Conservation (phyloP, 805 yeast genomes). For the Metschnikowia vanudenii region DNA sequence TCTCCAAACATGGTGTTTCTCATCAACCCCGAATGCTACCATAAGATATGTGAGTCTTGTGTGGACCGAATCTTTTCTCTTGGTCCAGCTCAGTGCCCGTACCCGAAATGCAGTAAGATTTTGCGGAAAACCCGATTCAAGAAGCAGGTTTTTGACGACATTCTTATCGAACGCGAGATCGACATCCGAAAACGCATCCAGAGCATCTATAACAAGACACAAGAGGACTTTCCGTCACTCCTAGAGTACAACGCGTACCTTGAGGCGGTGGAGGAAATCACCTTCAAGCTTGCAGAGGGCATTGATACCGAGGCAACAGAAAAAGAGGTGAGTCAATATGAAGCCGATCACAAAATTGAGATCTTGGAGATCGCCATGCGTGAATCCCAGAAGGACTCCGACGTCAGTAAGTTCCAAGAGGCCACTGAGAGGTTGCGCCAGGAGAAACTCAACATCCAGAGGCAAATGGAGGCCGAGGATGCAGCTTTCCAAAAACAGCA, state of each 20-base stretch:
- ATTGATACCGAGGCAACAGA: slow-evolving; percentile 70
- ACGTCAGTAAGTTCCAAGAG: slow-evolving; percentile 65
- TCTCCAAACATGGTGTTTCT: slow-evolving; percentile 91
- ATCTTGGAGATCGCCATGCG: slow-evolving; percentile 75
- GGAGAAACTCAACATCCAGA: slow-evolving; percentile 65
- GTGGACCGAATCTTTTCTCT: slow-evolving; percentile 90
- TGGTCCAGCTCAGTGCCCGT: slow-evolving; percentile 98
- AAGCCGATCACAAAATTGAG: slow-evolving; percentile 67
- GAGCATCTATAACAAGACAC: slow-evolving; percentile 75
- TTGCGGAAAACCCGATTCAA: slow-evolving; percentile 87
- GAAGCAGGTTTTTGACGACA: slow-evolving; percentile 88
- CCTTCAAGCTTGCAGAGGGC: slow-evolving; percentile 71
- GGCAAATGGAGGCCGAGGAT: slow-evolving; percentile 51
- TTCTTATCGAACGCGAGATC: slow-evolving; percentile 85
- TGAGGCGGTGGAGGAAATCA: slow-evolving; percentile 78
- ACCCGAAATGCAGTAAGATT: slow-evolving; percentile 83
- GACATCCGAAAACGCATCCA: slow-evolving; percentile 81
- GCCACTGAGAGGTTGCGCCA: slow-evolving; percentile 52
- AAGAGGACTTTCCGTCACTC: slow-evolving; percentile 63
- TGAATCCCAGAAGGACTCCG: slow-evolving; percentile 59
- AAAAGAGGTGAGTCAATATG: slow-evolving; percentile 63
- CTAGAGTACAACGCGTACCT: slow-evolving; percentile 71
- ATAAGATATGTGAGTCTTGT: slow-evolving; percentile 94
- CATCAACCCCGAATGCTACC: slow-evolving; percentile 96
- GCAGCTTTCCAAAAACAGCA: slow-evolving; percentile 40